phyloP scores from a whole-genome alignment of 2,329 filamentous ascomycete genomes.

The Alternaria dauci region DNA sequence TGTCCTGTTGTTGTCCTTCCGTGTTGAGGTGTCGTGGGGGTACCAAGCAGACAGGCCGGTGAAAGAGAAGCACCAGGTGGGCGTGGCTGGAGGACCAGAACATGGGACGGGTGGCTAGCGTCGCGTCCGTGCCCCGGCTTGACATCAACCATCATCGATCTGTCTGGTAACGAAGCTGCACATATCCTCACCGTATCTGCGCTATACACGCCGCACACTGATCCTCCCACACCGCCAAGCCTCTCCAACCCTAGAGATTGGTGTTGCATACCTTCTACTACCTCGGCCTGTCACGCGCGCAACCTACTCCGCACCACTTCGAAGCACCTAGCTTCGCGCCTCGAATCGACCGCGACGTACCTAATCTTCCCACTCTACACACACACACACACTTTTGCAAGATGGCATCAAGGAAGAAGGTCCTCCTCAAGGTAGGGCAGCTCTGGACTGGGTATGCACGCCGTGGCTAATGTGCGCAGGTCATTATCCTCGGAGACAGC shows the following conservation, averaged over 20 bases:
- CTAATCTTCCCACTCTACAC: slow-evolving; percentile 13
- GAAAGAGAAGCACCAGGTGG: slow-evolving; percentile 16
- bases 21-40: neutral
- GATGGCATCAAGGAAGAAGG: slow-evolving; percentile 72
- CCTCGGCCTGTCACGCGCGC: slow-evolving; percentile 3
- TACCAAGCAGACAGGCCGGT: neutral
- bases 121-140: slow-evolving; percentile 9
- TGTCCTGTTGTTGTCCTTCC: neutral
- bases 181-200: slow-evolving; percentile 16
- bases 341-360: slow-evolving; percentile 9
- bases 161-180: slow-evolving; percentile 11
- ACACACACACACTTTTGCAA: slow-evolving; percentile 10
- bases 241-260: neutral
- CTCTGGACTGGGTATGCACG: neutral
- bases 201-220: slow-evolving; percentile 1
- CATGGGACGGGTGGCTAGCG: slow-evolving; percentile 13
- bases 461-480: slow-evolving; percentile 62
- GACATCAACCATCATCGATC: slow-evolving; percentile 21
- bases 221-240: neutral
- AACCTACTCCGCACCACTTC: slow-evolving; percentile 7
- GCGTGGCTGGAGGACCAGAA: slow-evolving; percentile 10
- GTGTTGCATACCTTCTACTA: neutral
- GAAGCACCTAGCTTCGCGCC: slow-evolving; percentile 16
- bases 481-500: slow-evolving; percentile 98
- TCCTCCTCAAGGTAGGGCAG: slow-evolving; percentile 78